Evolutionary conservation across 768 basidiomycete genomes (phyloP).

Genomic region (Phaffia australis): DNA sequence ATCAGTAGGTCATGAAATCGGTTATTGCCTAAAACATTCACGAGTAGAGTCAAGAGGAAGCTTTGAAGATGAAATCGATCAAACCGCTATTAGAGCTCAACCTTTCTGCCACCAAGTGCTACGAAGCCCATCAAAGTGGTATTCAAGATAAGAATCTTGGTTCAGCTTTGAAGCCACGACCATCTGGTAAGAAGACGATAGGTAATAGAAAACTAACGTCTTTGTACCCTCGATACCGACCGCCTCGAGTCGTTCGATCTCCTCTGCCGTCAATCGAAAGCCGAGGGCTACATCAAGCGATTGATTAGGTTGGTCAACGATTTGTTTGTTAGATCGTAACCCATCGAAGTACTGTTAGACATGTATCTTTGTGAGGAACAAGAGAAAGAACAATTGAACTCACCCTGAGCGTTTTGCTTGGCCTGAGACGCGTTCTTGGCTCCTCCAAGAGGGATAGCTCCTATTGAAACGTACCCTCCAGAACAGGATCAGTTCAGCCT

Average conservation of each 20-base stretch:
- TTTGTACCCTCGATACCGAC: slow-evolving; percentile 12
- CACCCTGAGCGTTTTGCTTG: slow-evolving; percentile 26
- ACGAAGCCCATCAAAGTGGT: no score
- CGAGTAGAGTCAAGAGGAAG: no score
- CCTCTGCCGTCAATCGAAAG: slow-evolving; percentile 10
- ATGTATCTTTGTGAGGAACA: no score
- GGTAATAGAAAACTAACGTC: not conserved
- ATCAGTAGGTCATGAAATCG: no score
- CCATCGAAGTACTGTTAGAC: not conserved
- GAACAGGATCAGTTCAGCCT: not conserved
- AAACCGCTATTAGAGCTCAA: not conserved
- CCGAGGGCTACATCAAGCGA: slow-evolving; percentile 6
- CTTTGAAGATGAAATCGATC: no score
- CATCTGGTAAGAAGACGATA: not conserved
- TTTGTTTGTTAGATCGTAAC: not conserved
- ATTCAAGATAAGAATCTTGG: not conserved
- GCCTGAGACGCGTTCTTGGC: slow-evolving; percentile 36
- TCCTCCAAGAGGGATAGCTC: slow-evolving; percentile 36
- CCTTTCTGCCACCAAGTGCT: slow-evolving; percentile 16
- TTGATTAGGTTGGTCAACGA: no score
- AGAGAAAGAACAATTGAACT: not conserved
- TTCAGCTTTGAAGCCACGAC: not conserved
- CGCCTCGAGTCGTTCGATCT: slow-evolving; percentile 6
- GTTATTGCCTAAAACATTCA: no score
- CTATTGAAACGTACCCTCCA: not conserved